Base-by-base conservation (phyloP, 768 basidiomycete genomes). In the Calocybe indica region DNA sequence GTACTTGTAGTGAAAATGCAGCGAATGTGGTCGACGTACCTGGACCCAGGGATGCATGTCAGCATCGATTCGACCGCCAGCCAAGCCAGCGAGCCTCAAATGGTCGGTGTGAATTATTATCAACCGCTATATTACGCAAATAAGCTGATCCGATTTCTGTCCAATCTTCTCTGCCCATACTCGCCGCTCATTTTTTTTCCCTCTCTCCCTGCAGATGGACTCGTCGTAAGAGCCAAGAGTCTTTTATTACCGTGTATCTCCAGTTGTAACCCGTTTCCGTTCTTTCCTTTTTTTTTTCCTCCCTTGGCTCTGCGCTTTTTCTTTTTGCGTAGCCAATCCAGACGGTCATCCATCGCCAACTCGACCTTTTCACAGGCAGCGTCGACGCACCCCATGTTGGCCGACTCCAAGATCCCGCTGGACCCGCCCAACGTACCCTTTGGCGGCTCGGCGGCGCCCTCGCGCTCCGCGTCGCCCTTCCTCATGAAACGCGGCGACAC, bases 321-420 rank as follows among this genome's bases (percentile, higher is more conserved):
- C 52, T 48, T 40, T 11, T 22, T 4, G n/a, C 36, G 15, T 47
- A 59, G 58, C 22, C 47, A 39, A 33, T 57, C 52, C 29, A 57
- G 58, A 37, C 51, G 49, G n/a, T 55, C 56, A 35, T 55, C 54
- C 33, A n/a, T 55, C 37, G 51, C 57, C n/a, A 40, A 54, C 33
- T 59, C 58, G 37, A 55, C 54, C 32, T 48, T 49, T 12, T 59
- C 58, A 32, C 56, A 57, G 48, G 47, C 53, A 32, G 52, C 48
- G 13, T 57, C 56, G 2, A 57, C 53, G 15, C 49, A 48, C 29
- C 58, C 56, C 35, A 59, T 59, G 52, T 46, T 55, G 12, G 37
- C 46, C 10, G 44, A 47, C 13, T 54, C 48, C 50, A 39, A 30
- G 12, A 37, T 41, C 12, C 56, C 52, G 29, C 51, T 55, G 28